Base-by-base conservation (phyloP, 2,329 filamentous ascomycete genomes). In the Aspergillus vadensis region DNA sequence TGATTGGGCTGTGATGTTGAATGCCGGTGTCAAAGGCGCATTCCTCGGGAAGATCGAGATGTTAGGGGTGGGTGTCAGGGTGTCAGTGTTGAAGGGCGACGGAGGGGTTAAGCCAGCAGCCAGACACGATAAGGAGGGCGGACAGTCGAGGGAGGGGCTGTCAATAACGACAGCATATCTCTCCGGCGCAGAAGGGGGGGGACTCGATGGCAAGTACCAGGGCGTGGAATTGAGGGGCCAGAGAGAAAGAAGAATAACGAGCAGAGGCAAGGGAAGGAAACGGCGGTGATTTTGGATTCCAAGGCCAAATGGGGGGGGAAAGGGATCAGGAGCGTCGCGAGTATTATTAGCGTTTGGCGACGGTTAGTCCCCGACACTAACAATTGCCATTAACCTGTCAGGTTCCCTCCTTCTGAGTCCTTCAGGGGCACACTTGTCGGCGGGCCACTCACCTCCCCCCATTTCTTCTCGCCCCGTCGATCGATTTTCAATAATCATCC, bases 391-490 rank as follows among this genome's bases (percentile, higher is more conserved):
- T 44, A 44, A 44, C 41, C 41, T 44, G 41, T 44, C 41, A 44
- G 41, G 41, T 44, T 36, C 56, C 51, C 50, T 53, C 32, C 44
- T 47, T 41, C 23, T 41, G n/a, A 14, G 19, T 23, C 21, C 36
- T 38, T 62, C 63, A 64, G 57, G 59, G 59, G 55, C 53, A 38
- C 32, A 36, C 12, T 36, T 30, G 21, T 27, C 7, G 17, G 43
- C 48, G 48, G 23, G 39, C 50, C 57, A 57, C 43, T 62, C 57
- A 30, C 32, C 41, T 48, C 55, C 59, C 47, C 57, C 30, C 56
- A 65, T 70, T 70, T 36, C 4, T 36, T 36, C 69, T 70, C 65
- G 67, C 65, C 68, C 61, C 60, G 67, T 65, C 66, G 70, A 71
- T 71, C 70, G 57, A 61, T 44, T 63, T 27, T 65, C 69, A 72